These are phyloP conservation scores for Margaritispora aquatica DNA, from an alignment of 495 filamentous ascomycete species.

Conservation along the genomic window DNA sequence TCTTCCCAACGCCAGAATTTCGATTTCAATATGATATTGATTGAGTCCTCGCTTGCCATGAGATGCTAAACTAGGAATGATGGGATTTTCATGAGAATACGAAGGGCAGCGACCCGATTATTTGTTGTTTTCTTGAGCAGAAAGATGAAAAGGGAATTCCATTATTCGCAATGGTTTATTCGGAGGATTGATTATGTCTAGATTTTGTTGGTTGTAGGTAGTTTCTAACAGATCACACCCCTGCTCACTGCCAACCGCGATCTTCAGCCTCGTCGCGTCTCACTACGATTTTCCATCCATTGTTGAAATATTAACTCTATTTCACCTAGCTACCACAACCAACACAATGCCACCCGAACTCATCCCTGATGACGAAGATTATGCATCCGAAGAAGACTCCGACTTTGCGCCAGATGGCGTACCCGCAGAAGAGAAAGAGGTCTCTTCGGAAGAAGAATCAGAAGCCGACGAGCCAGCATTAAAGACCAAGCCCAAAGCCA, in stretches of 20 bases:
- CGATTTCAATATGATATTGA: too few species aligned
- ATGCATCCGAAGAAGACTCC: slow-evolving; percentile 67
- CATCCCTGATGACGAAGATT: slow-evolving; percentile 38
- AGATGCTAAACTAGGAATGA: too few species aligned
- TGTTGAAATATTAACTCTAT: slow-evolving; percentile 2
- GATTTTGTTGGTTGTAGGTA: too few species aligned
- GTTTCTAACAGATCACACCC: too few species aligned
- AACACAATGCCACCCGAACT: slow-evolving; percentile 21
- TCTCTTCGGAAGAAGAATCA: slow-evolving; percentile 32
- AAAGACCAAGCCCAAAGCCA: slow-evolving; percentile 10
- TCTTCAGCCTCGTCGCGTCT: slow-evolving; percentile 5
- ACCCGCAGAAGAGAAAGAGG: slow-evolving; percentile 33
- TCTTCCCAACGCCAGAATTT: too few species aligned
- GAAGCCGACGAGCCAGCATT: slow-evolving; percentile 31
- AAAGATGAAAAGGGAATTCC: too few species aligned
- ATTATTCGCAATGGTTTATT: too few species aligned
- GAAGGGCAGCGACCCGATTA: too few species aligned
- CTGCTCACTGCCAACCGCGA: neutral
- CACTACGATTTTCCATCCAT: neutral
- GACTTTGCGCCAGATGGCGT: slow-evolving; percentile 59
- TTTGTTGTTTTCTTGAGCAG: too few species aligned
- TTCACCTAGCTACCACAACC: neutral
- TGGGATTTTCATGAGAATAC: too few species aligned
- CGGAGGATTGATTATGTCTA: too few species aligned
- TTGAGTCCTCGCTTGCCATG: too few species aligned